These are phyloP conservation scores for Saxophila tyrrhenica DNA, from an alignment of 495 filamentous ascomycete species.

Conservation along the genomic window DNA sequence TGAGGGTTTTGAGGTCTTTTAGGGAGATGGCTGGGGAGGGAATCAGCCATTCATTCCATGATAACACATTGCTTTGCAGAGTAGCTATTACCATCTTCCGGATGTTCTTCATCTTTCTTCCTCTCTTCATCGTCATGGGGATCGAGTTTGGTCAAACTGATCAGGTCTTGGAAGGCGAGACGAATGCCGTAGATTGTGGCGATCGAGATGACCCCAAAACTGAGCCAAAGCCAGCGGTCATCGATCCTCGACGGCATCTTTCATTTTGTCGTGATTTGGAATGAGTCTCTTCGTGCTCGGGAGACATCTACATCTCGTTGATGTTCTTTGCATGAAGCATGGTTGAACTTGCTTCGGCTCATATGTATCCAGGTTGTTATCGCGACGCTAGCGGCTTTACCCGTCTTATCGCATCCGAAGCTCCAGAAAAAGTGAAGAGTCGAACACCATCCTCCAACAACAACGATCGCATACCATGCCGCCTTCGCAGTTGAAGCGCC, in stretches of 20 bases:
- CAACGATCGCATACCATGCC: conserved; percentile 47
- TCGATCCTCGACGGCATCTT: conserved; percentile 21
- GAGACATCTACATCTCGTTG: too few species aligned
- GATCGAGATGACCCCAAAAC: conserved; percentile 27
- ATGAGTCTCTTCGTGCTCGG: not conserved
- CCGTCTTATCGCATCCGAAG: not conserved
- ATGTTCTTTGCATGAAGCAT: too few species aligned
- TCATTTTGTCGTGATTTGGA: not conserved
- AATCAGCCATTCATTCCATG: not conserved
- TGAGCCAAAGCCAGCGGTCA: conserved; percentile 31
- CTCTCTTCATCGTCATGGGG: not conserved
- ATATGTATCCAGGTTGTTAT: not conserved
- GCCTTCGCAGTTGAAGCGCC: conserved; percentile 88
- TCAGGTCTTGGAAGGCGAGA: conserved; percentile 19
- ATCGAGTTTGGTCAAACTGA: conserved; percentile 18
- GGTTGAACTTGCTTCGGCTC: too few species aligned
- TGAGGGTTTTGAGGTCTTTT: conserved; percentile 24
- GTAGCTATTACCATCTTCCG: not conserved
- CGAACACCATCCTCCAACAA: not conserved
- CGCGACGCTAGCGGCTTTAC: not conserved
- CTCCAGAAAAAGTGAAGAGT: conserved; percentile 7
- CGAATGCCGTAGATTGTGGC: conserved; percentile 19
- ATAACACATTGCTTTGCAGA: not conserved
- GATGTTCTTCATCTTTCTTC: conserved; percentile 1
- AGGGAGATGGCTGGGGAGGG: conserved; percentile 20